phyloP scores from a whole-genome alignment of 805 yeast genomes.

The Lipomyces starkeyi region DNA sequence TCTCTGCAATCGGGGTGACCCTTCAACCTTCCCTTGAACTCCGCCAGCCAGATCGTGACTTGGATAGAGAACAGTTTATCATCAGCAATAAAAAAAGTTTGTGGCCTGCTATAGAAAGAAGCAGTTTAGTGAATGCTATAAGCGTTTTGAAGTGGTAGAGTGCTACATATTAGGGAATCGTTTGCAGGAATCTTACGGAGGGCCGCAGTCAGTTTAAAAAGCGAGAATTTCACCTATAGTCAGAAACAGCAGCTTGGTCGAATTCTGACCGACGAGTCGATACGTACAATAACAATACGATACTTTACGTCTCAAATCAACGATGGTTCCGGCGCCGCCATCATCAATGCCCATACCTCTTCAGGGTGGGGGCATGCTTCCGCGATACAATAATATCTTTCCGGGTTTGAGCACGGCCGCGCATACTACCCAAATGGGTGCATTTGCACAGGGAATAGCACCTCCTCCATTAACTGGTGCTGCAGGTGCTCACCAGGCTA shows the following conservation, averaged over 20 bases:
- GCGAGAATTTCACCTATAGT: not conserved
- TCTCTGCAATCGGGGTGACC: not conserved
- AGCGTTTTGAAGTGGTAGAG: not conserved
- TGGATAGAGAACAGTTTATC: not conserved
- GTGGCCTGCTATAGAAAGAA: not conserved
- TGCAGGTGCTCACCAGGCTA: not conserved
- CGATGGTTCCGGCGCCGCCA: constrained; percentile 17
- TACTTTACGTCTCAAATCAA: not conserved
- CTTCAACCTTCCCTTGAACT: not conserved
- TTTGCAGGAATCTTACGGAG: not conserved
- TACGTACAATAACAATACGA: not conserved
- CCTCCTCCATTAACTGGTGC: constrained; percentile 14
- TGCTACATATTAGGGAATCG: not conserved
- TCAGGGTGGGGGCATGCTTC: constrained; percentile 16
- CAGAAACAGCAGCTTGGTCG: not conserved
- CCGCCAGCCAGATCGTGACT: not conserved
- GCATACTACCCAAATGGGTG: constrained; percentile 12
- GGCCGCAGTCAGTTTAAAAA: not conserved
- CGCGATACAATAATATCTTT: constrained; percentile 17
- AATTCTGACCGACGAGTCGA: not conserved
- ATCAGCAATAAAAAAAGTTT: not conserved
- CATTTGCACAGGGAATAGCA: constrained; percentile 4
- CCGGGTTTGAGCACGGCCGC: not conserved
- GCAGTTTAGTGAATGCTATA: not conserved
- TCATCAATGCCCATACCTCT: constrained; percentile 18